Evolutionary conservation across 2,329 filamentous ascomycete genomes (phyloP).

Genomic region (Talaromyces sp.): DNA sequence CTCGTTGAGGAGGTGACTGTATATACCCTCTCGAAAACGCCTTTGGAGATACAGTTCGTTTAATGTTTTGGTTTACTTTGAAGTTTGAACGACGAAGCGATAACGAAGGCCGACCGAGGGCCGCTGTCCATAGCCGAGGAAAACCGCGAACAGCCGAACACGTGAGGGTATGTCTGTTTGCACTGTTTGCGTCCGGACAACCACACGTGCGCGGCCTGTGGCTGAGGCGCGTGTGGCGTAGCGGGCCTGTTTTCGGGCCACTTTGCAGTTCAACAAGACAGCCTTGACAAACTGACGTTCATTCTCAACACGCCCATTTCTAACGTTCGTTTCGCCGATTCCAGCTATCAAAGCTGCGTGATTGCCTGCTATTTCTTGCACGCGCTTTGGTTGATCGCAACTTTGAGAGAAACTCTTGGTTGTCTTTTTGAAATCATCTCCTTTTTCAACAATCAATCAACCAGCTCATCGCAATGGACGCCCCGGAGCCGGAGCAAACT

Average conservation of each 20-base stretch:
- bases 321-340: not conserved
- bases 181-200: constrained; percentile 5
- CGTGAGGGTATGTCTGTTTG: constrained; percentile 6
- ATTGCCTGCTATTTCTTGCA: not conserved
- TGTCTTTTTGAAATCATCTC: not conserved
- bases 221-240: not conserved
- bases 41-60: not conserved
- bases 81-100: not conserved
- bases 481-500: constrained; percentile 78
- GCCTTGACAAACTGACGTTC: not conserved
- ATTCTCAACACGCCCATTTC: not conserved
- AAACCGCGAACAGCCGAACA: constrained; percentile 11
- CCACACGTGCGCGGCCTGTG: constrained; percentile 6
- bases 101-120: not conserved
- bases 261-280: constrained; percentile 1
- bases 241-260: not conserved
- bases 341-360: not conserved
- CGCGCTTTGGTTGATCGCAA: not conserved
- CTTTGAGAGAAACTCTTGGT: not conserved
- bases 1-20: not conserved
- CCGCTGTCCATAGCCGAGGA: constrained; percentile 2
- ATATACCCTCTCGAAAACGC: not conserved
- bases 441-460: not conserved
- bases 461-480: constrained; percentile 61
- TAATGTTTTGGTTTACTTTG: not conserved